These are phyloP conservation scores for Nakataea oryzae DNA, from an alignment of 2,329 filamentous ascomycete genomes.

Conservation along the genomic window DNA sequence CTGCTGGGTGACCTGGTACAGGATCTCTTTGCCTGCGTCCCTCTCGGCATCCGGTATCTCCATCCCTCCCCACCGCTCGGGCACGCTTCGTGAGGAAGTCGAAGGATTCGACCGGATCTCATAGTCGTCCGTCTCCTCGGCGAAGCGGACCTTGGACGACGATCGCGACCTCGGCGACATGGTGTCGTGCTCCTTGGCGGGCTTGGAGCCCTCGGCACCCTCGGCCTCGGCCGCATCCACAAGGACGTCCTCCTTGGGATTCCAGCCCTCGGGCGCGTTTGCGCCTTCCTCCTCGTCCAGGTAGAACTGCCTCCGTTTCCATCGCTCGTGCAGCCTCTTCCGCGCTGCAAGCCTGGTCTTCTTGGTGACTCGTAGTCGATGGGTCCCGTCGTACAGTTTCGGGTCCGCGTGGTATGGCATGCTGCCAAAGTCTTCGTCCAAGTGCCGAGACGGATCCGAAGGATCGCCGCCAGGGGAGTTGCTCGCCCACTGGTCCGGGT, in stretches of 20 bases:
- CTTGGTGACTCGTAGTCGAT: constrained; percentile 19
- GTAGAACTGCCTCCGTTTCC: constrained; percentile 71
- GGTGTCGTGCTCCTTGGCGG: constrained; percentile 3
- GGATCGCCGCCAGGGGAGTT: not conserved
- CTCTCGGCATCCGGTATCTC: constrained; percentile 71
- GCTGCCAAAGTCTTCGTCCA: not conserved
- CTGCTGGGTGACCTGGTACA: constrained; percentile 87
- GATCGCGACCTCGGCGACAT: constrained; percentile 53
- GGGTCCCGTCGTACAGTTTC: not conserved
- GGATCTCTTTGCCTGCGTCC: constrained; percentile 76
- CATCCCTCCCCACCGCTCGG: constrained; percentile 67
- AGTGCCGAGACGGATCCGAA: not conserved
- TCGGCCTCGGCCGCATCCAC: constrained; percentile 20
- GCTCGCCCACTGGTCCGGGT: not conserved
- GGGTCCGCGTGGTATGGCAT: not conserved
- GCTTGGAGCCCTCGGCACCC: constrained; percentile 31
- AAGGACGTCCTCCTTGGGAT: constrained; percentile 47
- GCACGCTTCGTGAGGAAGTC: constrained; percentile 60
- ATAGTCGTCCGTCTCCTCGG: constrained; percentile 58
- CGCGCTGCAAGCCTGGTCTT: constrained; percentile 30
- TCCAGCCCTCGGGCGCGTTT: constrained; percentile 52
- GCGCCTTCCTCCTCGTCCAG: constrained; percentile 77
- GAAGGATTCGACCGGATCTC: constrained; percentile 64
- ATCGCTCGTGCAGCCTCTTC: constrained; percentile 55
- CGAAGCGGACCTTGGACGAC: constrained; percentile 70